A percentile compares a stretch with the other conserved stretches of the same genome.
These are phyloP conservation scores for Aspergillus ellipticus DNA, from an alignment of 495 filamentous ascomycete genomes.

Conservation along the genomic window DNA sequence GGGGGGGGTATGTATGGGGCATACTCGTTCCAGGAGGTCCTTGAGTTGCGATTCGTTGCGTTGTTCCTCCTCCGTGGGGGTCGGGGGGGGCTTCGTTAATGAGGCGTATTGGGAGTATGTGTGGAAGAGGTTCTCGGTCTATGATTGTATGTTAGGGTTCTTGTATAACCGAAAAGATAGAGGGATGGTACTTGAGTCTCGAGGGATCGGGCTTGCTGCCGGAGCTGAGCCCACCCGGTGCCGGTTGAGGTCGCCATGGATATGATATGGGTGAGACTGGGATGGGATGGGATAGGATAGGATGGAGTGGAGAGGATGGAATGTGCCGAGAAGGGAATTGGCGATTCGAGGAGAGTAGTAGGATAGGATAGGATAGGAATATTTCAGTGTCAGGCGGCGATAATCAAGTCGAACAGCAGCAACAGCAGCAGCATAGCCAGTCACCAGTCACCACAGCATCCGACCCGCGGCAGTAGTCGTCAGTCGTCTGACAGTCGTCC, in stretches of 20 bases:
- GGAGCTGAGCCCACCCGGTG: constrained; percentile 90
- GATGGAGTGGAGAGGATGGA: not conserved
- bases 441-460: no score
- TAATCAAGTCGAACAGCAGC: no score
- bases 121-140: constrained; percentile 93
- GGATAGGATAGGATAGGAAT: no score
- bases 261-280: not conserved
- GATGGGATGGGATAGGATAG: no score
- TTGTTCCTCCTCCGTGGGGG: constrained; percentile 81
- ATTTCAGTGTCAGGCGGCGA: no score
- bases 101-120: constrained; percentile 94
- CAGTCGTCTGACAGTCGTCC: no score
- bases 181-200: constrained; percentile 75
- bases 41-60: constrained; percentile 75
- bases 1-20: not conserved
- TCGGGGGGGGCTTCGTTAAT: constrained; percentile 69
- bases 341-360: not conserved
- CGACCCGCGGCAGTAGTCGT: no score
- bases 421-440: no score
- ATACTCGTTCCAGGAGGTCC: constrained; percentile 65
- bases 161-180: not conserved
- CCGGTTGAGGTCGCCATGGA: constrained; percentile 71
- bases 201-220: constrained; percentile 84
- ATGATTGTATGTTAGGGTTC: not conserved
- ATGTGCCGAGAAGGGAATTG: not conserved